Base-by-base conservation (phyloP, 1,139 yeast species). In the Candida dubliniensis region DNA sequence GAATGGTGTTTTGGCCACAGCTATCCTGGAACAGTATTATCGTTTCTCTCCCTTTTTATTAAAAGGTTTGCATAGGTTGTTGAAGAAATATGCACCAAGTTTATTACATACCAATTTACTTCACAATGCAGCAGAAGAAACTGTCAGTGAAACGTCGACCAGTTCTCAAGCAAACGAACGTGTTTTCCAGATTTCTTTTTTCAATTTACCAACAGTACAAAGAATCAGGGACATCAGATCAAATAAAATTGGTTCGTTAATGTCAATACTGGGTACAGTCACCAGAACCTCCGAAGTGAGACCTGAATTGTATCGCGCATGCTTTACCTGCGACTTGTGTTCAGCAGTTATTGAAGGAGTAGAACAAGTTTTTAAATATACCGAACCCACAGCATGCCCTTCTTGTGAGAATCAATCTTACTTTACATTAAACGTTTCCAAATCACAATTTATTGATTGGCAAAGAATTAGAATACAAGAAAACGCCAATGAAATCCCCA, bases 261-360 rank as follows among this genome's bases (percentile, higher is more conserved):
- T 89, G 72, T 76, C 95, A 10, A 87, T 93, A 31, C 84, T 95
- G 32, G 99, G 99, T 41, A 95, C 99, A 0, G 96, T 95, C 2
- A 93, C 99, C 1, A 78, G 99, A 63, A 90, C 99, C 1, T 87
- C 96, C 27, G 99, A 95, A 67, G 98, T 95, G 12, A 81, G 99
- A 48, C 99, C 99, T 0, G 99, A 95, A 63, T 75, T 93, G 47
- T 89, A 77, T 69, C 81, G 77, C 49, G 99, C 91, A 6, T 79
- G 95, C 23, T 93, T 93, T 63, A 82, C 90, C 1, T 93, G 99
- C 71, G 96, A 89, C 56, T 74, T 82, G 58, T 93, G 99, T 65
- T 79, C 88, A 41, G 87, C 97, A 0, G 71, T 86, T 1, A 84
- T 91, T 24, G 95, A 88, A 55, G 93, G 91, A 42, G 87, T 93